Conservation (phyloP, 2,329 filamentous ascomycete genomes). For the Colletotrichum plurivorum region DNA sequence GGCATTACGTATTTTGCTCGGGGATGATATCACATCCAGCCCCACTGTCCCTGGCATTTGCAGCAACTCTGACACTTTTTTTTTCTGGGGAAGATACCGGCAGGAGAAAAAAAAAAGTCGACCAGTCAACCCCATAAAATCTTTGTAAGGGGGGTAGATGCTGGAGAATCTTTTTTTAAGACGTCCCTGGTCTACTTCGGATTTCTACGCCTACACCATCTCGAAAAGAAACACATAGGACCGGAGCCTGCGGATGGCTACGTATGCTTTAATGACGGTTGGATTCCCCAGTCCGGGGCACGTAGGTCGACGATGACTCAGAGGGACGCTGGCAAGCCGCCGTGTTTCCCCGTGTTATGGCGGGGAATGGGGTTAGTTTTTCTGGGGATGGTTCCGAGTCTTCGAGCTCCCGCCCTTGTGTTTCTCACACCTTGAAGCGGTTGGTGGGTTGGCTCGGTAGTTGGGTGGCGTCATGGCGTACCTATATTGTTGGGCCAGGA, state of each 20-base stretch:
- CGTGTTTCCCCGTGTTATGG: constrained; percentile 29
- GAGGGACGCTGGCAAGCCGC: constrained; percentile 2
- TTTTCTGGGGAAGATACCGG: constrained; percentile 10
- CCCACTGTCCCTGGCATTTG: constrained; percentile 37
- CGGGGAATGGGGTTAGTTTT: constrained; percentile 22
- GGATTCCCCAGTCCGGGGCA: constrained; percentile 18
- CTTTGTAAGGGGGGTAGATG: constrained; percentile 10
- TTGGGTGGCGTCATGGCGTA: constrained; percentile 33
- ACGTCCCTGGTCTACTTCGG: not conserved
- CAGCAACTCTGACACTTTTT: constrained; percentile 7
- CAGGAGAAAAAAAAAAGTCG: not conserved
- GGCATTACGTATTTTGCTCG: constrained; percentile 37
- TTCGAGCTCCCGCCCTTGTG: not conserved
- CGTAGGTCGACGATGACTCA: constrained; percentile 20
- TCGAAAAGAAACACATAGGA: constrained; percentile 2
- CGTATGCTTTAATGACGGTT: constrained; percentile 11
- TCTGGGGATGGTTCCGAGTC: constrained; percentile 18
- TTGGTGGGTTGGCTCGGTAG: constrained; percentile 30
- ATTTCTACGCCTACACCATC: constrained; percentile 17
- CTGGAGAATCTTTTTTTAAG: constrained; percentile 23
- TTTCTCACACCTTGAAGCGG: constrained; percentile 5
- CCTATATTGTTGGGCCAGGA: constrained; percentile 31
- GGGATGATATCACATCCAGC: constrained; percentile 37
- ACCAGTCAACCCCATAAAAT: constrained; percentile 15
- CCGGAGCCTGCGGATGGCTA: constrained; percentile 30